Conservation (phyloP, 1,284 basidiomycete species). For the Salmacisia buchloeana region DNA sequence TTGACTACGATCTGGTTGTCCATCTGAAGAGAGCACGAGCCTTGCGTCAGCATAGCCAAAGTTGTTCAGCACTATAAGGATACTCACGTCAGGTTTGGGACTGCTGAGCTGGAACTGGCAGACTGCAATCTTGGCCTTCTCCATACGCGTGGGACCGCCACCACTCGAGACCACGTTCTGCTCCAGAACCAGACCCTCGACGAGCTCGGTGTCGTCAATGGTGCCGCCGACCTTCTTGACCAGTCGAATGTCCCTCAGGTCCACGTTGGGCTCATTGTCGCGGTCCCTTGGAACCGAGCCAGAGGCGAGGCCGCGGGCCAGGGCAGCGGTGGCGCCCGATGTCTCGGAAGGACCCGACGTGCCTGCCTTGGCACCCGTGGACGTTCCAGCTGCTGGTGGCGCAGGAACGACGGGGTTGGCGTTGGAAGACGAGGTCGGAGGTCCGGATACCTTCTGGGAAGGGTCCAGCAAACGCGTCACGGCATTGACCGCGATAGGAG, state of each 20-base stretch:
- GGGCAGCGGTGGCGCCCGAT: slow-evolving; percentile 11
- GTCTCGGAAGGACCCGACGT: slow-evolving; percentile 6
- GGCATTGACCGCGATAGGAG: slow-evolving; percentile 94
- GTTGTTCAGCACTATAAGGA: no score
- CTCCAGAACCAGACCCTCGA: slow-evolving; percentile 92
- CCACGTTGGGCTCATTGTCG: slow-evolving; percentile 70
- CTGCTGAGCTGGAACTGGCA: slow-evolving; percentile 98
- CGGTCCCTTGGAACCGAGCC: slow-evolving; percentile 12
- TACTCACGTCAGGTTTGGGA: slow-evolving; percentile 89
- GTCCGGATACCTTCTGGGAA: background rate
- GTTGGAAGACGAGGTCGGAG: slow-evolving; percentile 9
- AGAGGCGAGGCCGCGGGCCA: slow-evolving; percentile 17
- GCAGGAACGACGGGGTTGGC: slow-evolving; percentile 2
- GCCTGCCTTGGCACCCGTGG: background rate
- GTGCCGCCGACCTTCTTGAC: slow-evolving; percentile 99
- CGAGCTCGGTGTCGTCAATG: slow-evolving; percentile 95
- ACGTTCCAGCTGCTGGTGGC: background rate
- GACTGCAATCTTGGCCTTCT: slow-evolving; percentile 97
- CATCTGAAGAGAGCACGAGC: slow-evolving; percentile 63
- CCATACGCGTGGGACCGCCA: slow-evolving; percentile 88
- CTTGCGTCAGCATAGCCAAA: no score
- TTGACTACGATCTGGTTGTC: slow-evolving; percentile 99
- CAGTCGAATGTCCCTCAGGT: slow-evolving; percentile 89
- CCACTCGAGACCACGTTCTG: slow-evolving; percentile 86
- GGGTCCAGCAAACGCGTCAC: slow-evolving; percentile 56